Percentiles rank a stretch among this genome's conserved stretches.
These are phyloP conservation scores for Xenosphaeropsis pyriputrescens DNA, from an alignment of 2,329 filamentous ascomycete species.

Conservation along the genomic window DNA sequence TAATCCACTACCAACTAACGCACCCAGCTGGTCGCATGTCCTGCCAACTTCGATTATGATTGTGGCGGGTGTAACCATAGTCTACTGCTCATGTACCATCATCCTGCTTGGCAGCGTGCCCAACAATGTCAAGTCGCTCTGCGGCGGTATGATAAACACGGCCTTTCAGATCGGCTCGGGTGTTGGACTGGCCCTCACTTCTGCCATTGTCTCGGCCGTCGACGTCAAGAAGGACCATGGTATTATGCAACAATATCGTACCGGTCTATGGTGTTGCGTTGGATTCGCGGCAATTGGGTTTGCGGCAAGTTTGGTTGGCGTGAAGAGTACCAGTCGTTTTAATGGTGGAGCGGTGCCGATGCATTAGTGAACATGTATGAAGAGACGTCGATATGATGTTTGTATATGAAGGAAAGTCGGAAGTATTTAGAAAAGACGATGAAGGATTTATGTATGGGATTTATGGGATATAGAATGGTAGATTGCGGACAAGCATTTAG, in stretches of 20 bases:
- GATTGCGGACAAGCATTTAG: too few relatives aligned
- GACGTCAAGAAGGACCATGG: slow-evolving; percentile 21
- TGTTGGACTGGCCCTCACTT: slow-evolving; percentile 23
- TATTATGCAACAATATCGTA: slow-evolving; percentile 20
- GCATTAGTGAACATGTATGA: neutral
- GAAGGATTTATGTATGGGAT: too few relatives aligned
- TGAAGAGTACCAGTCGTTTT: slow-evolving; percentile 6
- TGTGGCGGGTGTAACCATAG: slow-evolving; percentile 23
- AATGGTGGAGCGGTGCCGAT: neutral
- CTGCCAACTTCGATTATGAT: slow-evolving; percentile 23
- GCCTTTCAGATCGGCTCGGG: slow-evolving; percentile 26
- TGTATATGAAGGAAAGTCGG: too few relatives aligned
- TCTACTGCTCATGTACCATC: slow-evolving; percentile 26
- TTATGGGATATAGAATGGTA: too few relatives aligned
- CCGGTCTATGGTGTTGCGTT: slow-evolving; percentile 25
- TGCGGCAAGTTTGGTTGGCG: slow-evolving; percentile 10
- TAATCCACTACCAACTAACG: slow-evolving; percentile 4
- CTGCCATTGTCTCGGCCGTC: slow-evolving; percentile 22
- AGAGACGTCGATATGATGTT: too few relatives aligned
- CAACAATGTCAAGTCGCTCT: slow-evolving; percentile 23
- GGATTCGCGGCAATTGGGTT: slow-evolving; percentile 23
- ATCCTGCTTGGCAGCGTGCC: slow-evolving; percentile 24
- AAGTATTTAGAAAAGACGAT: too few relatives aligned
- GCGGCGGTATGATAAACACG: slow-evolving; percentile 26
- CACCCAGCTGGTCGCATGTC: slow-evolving; percentile 19